Conservation (phyloP, 371 early-diverging fungal genomes). For the Mycotypha africana region DNA sequence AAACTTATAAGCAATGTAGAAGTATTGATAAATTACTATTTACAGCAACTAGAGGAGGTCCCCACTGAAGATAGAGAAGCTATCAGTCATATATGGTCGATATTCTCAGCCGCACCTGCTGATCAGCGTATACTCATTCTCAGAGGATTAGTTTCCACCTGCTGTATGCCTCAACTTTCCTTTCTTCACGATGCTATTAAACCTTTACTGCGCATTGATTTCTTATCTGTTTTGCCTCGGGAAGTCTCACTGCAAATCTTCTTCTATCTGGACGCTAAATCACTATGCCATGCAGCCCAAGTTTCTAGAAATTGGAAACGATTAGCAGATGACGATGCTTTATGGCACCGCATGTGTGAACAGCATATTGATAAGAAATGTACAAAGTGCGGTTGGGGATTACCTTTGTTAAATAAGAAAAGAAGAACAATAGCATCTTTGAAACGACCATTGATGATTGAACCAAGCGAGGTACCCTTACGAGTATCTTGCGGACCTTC, state of each 20-base stretch:
- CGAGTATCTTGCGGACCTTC: conserved; percentile 14
- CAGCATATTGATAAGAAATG: conserved; percentile 95
- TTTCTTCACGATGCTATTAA: conserved; percentile 59
- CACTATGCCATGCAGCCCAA: conserved; percentile 83
- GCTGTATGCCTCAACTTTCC: conserved; percentile 74
- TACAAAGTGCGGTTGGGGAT: conserved; percentile 91
- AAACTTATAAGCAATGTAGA: too few relatives aligned
- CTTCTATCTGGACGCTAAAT: conserved; percentile 81
- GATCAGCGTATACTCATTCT: conserved; percentile 54
- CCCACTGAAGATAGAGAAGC: conserved; percentile 40
- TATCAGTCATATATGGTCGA: conserved; percentile 50
- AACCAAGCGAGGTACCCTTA: conserved; percentile 10
- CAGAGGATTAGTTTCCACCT: conserved; percentile 60
- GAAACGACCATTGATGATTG: conserved; percentile 8
- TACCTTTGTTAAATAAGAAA: conserved; percentile 60
- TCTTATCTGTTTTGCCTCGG: conserved; percentile 62
- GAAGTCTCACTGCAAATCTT: conserved; percentile 78
- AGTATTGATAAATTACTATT: too few relatives aligned
- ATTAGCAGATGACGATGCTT: conserved; percentile 79
- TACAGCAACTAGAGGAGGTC: conserved; percentile 30
- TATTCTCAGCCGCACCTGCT: conserved; percentile 49
- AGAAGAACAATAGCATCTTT: conserved; percentile 5
- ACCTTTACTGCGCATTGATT: conserved; percentile 72
- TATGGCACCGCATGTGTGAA: conserved; percentile 94
- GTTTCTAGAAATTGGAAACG: conserved; percentile 73